phyloP scores from a whole-genome alignment of 2,329 filamentous ascomycete species.

The Colletotrichum sp. region DNA sequence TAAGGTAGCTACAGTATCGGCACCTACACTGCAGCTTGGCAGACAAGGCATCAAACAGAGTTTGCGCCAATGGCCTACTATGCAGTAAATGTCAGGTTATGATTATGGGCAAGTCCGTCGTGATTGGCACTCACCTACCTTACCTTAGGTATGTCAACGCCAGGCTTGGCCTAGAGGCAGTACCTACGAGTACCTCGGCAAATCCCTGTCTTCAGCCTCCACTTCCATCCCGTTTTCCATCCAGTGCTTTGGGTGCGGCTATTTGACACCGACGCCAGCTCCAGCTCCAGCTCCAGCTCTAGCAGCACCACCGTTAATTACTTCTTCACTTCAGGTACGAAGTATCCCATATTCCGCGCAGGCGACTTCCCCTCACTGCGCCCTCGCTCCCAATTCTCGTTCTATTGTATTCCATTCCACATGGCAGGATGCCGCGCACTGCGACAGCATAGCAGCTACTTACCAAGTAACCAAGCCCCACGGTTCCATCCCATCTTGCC shows the following conservation, averaged over 20 bases:
- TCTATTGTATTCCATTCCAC: neutral
- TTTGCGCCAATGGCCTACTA: neutral
- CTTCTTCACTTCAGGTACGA: neutral
- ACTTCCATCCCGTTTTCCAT: constrained; percentile 12
- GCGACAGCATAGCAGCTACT: neutral
- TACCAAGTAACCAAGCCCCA: neutral
- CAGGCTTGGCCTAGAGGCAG: neutral
- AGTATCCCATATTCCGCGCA: neutral
- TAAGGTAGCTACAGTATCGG: neutral
- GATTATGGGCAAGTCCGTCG: neutral
- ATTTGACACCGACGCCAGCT: neutral
- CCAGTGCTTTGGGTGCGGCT: constrained; percentile 12
- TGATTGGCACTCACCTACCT: neutral
- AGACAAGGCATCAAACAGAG: neutral
- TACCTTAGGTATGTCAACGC: neutral
- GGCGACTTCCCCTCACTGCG: neutral
- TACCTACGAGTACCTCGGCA: neutral
- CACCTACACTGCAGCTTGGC: neutral
- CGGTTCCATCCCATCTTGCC: neutral
- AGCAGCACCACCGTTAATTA: neutral
- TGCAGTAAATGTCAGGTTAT: neutral
- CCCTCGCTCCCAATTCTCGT: neutral
- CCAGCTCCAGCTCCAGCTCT: neutral
- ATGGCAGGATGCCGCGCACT: neutral
- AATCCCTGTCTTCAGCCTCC: constrained; percentile 10